Evolutionary conservation across 768 basidiomycete genomes (phyloP), one percentile per base, ranked within the genome.

Genomic region (Brasilioporus rufonigricans): DNA sequence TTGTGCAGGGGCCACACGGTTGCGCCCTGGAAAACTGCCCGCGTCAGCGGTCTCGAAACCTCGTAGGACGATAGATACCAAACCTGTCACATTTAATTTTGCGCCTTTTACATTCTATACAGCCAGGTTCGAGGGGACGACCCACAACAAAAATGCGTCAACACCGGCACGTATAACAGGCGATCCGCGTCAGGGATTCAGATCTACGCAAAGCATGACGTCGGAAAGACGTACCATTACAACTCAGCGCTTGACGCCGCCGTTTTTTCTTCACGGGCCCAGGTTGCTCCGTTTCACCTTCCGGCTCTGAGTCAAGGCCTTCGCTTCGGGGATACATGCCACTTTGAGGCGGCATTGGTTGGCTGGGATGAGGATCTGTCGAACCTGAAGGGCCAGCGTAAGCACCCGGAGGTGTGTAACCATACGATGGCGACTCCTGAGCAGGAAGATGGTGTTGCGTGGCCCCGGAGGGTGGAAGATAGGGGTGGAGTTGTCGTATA

Each of bases 51-150:
- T 44, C 52, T 44, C n/a, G 14, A 45, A 48, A 59, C 13, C 32
- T 9, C 50, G 48, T 12, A 51, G 44, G 29, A 50, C 19, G 18
- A 66, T 50, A 58, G 52, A 56, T 33, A 45, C 60, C 76, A 64
- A 67, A 87, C 87, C 87, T 87, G 75, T 93, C 89, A 70, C 91
- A 93, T 67, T 87, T 89, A 71, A 92, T 92, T 77, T 93, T 92
- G 40, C 90, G 80, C 63, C 90, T 75, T 70, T 92, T 92, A 70
- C 90, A 92, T 70, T 91, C 91, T 91, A 65, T 45, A 51, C 39
- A 49, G 49, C 40, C 55, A 54, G 36, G 46, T 56, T 24, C 31
- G 35, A 44, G 48, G 48, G 52, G n/a, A 16, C 12, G 33, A n/a
- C 47, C 16, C 31, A 46, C 33, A 32, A 32, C 16, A 26, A 23